Conservation (phyloP, 305 asterid species). For the Fraxinus sp. region DNA sequence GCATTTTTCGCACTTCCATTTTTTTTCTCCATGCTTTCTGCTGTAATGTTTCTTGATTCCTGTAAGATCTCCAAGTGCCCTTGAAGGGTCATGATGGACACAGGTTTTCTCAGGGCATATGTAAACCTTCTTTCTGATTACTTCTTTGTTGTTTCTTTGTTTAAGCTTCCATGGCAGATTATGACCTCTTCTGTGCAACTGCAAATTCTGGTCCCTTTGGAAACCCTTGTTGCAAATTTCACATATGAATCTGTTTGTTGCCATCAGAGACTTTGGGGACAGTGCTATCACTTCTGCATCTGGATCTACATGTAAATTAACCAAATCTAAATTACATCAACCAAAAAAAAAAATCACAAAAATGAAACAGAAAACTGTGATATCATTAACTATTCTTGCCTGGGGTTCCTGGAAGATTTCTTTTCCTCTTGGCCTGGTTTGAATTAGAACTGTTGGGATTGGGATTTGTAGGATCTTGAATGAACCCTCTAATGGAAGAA, state of each 20-base stretch:
- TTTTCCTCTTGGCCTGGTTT: constrained; percentile 52
- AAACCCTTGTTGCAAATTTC: constrained; percentile 97
- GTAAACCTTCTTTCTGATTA: constrained; percentile 71
- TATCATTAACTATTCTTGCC: constrained; percentile 25
- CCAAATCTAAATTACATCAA: background rate
- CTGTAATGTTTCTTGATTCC: constrained; percentile 88
- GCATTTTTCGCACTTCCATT: constrained; percentile 91
- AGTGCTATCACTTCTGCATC: constrained; percentile 90
- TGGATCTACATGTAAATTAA: constrained; percentile 53
- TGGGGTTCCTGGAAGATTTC: constrained; percentile 68
- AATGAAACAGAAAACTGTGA: background rate
- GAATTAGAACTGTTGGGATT: constrained; percentile 46
- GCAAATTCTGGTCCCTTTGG: constrained; percentile 87
- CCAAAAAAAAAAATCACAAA: background rate
- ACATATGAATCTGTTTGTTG: constrained; percentile 83
- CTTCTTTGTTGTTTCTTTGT: constrained; percentile 64
- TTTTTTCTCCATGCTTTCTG: constrained; percentile 90
- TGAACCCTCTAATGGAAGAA: constrained; percentile 57
- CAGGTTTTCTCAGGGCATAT: constrained; percentile 83
- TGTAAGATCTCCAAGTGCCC: constrained; percentile 86
- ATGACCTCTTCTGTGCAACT: constrained; percentile 86
- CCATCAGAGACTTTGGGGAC: constrained; percentile 86
- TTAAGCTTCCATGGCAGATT: constrained; percentile 92
- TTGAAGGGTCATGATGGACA: constrained; percentile 74
- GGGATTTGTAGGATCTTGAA: constrained; percentile 53